Conservation (phyloP, 2,329 filamentous ascomycete species). For the Ascochyta lentis region DNA sequence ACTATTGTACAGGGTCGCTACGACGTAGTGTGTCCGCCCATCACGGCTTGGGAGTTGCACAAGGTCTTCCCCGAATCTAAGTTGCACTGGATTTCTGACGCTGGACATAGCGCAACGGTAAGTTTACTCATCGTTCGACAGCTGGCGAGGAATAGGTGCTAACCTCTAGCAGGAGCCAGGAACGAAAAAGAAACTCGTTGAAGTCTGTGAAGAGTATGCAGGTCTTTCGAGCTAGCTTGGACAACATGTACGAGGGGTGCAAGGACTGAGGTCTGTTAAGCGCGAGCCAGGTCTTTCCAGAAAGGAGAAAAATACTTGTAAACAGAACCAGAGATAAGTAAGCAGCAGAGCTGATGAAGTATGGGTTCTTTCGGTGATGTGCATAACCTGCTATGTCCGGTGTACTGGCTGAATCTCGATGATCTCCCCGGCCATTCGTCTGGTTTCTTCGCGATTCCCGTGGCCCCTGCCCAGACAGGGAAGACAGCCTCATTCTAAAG, state of each 20-base stretch:
- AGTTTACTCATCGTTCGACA: neutral
- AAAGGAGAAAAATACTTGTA: neutral
- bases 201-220: constrained; percentile 35
- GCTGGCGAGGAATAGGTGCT: neutral
- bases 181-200: constrained; percentile 33
- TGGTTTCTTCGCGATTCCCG: no score
- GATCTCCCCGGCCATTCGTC: no score
- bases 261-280: neutral
- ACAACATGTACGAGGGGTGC: neutral
- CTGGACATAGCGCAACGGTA: constrained; percentile 43
- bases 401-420: no score
- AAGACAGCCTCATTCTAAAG: no score
- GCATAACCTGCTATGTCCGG: no score
- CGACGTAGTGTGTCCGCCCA: constrained; percentile 54
- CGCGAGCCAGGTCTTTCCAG: neutral
- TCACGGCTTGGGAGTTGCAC: constrained; percentile 54
- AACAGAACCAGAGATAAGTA: neutral
- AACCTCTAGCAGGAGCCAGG: constrained; percentile 30
- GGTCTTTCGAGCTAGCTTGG: neutral
- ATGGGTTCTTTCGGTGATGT: no score
- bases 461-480: no score
- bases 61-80: constrained; percentile 47
- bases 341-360: no score
- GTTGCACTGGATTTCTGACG: constrained; percentile 42
- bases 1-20: constrained; percentile 56